Base-by-base conservation (phyloP, 2,329 filamentous ascomycete genomes). In the Alternaria dauci region DNA sequence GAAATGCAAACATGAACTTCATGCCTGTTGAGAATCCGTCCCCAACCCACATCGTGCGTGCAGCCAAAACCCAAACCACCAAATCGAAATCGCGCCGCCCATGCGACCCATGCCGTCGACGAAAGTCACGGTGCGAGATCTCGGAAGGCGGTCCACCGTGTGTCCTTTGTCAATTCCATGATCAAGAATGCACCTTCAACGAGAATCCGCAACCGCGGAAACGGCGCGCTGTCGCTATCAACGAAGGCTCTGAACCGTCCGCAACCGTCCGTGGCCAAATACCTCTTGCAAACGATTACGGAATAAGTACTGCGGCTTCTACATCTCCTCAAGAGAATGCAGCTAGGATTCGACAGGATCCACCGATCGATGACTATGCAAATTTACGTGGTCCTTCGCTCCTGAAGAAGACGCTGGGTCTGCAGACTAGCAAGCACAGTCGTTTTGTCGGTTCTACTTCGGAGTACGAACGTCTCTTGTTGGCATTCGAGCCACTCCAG, bases 131-230 rank as follows among this genome's bases (percentile, higher is more conserved):
- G 79, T 92, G 90, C 79, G 86, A 90, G 65, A 83, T 89, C 74
- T 86, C 89, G 64, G 89, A 91, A 70, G 88, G 88, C 64, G 86
- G 89, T 62, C 81, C 81, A 26, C 81, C 81, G 58, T 93, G 90
- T 76, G 82, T 89, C 61, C 83, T 89, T 55, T 93, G 90, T 76
- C 86, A 88, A 70, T 85, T 87, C 71, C 87, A 87, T 74, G 85
- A 85, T 53, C 84, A 89, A 71, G 87, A 89, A 59, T 92, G 90
- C 77, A 91, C 89, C 28, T 86, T 91, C 71, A 80, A 85, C 43
- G 86, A 87, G 54, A 90, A 88, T 74, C 89, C 89, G 16, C 87
- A 86, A 70, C 86, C 88, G 60, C 85, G 89, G 68, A 92, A 92
- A 81, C 84, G 90, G 72, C 91, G 91, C 80, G 67, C 73, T 32